Conservation (phyloP, 2,329 filamentous ascomycete genomes). For the Nemania sp. region DNA sequence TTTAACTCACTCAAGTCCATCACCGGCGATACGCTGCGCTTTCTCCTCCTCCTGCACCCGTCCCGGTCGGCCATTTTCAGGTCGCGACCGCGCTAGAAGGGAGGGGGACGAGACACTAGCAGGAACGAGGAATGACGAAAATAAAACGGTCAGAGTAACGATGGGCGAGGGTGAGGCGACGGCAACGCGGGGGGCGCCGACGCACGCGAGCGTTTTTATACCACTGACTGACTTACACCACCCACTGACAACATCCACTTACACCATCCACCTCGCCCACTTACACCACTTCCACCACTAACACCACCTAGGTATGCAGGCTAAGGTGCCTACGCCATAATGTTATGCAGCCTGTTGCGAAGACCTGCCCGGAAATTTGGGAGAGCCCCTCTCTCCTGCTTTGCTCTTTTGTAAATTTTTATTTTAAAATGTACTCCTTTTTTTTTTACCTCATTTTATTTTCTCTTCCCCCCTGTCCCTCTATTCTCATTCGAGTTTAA, state of each 20-base stretch:
- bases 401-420: background rate
- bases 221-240: background rate
- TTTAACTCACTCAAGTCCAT: background rate
- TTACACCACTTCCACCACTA: background rate
- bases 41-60: conserved; percentile 2
- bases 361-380: conserved; percentile 18
- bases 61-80: conserved; percentile 13
- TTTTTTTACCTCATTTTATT: background rate
- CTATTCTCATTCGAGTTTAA: background rate
- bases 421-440: background rate
- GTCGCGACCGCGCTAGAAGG: conserved; percentile 6
- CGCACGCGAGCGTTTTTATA: conserved; percentile 16
- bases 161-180: conserved; percentile 13
- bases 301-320: too few relatives aligned
- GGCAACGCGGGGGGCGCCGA: conserved; percentile 21
- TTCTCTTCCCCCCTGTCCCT: background rate
- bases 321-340: conserved; percentile 1
- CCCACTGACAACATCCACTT: too few relatives aligned
- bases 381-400: conserved; percentile 3
- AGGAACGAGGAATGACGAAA: conserved; percentile 14
- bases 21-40: conserved; percentile 18
- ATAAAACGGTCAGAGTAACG: conserved; percentile 20
- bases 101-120: background rate
- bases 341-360: conserved; percentile 17
- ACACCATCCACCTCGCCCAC: too few relatives aligned